These are phyloP conservation scores for Nakazawaea anatomiae DNA, from an alignment of 805 yeast genomes.

Conservation along the genomic window DNA sequence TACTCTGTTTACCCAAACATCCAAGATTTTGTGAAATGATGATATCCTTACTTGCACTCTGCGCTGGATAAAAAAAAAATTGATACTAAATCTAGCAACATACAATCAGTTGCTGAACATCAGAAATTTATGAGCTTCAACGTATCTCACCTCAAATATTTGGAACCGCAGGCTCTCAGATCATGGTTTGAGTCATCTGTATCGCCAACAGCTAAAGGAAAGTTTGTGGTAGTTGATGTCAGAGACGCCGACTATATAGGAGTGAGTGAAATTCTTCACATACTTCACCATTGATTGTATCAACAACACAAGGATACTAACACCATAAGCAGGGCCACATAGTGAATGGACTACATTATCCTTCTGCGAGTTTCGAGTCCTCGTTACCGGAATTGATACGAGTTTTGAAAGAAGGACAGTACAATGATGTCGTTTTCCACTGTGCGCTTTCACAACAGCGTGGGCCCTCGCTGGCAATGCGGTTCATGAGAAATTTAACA, in stretches of 20 bases:
- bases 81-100: background rate
- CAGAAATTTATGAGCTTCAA: constrained; percentile 1
- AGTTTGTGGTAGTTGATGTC: constrained; percentile 68
- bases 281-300: constrained; percentile 7
- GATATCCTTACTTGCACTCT: no score
- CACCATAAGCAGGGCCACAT: constrained; percentile 47
- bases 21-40: no score
- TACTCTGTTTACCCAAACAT: no score
- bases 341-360: constrained; percentile 46
- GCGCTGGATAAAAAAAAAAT: background rate
- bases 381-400: constrained; percentile 32
- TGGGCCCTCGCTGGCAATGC: constrained; percentile 81
- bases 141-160: constrained; percentile 38
- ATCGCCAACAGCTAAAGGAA: constrained; percentile 30
- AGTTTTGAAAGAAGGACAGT: constrained; percentile 24
- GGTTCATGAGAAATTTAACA: constrained; percentile 43
- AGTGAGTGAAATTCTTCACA: constrained; percentile 28
- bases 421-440: constrained; percentile 70
- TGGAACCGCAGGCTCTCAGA: constrained; percentile 39
- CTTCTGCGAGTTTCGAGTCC: constrained; percentile 39
- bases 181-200: constrained; percentile 37
- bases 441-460: constrained; percentile 89
- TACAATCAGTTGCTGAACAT: background rate
- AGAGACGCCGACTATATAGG: constrained; percentile 81
- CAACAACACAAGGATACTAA: background rate